These are phyloP conservation scores for Corymbia calophylla DNA, from an alignment of 441 rosid species.

Conservation along the genomic window DNA sequence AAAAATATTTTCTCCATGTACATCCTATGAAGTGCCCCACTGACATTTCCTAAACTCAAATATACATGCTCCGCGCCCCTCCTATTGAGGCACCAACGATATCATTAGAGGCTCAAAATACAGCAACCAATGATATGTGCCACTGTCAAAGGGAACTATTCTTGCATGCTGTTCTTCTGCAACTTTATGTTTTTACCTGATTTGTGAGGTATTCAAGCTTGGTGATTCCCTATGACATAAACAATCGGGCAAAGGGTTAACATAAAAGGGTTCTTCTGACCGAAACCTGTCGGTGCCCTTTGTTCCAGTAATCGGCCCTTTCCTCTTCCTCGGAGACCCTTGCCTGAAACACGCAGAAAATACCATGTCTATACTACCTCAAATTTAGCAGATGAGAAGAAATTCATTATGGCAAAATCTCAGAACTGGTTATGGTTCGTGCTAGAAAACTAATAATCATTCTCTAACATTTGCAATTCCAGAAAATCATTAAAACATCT, in stretches of 20 bases:
- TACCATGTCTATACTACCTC: not conserved
- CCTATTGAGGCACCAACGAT: not conserved
- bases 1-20: not conserved
- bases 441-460: not conserved
- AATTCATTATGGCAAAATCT: not conserved
- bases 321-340: conserved; percentile 92
- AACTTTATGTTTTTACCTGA: not conserved
- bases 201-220: conserved; percentile 14
- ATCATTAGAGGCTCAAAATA: not conserved
- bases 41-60: not conserved
- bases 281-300: conserved; percentile 89
- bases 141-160: not conserved
- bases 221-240: conserved; percentile 46
- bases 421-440: not conserved
- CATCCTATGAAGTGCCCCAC: not conserved
- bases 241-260: conserved; percentile 91
- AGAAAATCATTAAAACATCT: not conserved
- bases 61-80: not conserved
- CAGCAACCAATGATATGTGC: not conserved
- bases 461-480: not conserved
- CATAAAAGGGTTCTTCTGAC: conserved; percentile 91
- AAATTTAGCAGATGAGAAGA: not conserved
- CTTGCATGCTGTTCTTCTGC: not conserved
- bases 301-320: conserved; percentile 87
- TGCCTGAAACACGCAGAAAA: conserved; percentile 37